Base-by-base conservation (phyloP, 768 basidiomycete species). In the Mycena indigotica region DNA sequence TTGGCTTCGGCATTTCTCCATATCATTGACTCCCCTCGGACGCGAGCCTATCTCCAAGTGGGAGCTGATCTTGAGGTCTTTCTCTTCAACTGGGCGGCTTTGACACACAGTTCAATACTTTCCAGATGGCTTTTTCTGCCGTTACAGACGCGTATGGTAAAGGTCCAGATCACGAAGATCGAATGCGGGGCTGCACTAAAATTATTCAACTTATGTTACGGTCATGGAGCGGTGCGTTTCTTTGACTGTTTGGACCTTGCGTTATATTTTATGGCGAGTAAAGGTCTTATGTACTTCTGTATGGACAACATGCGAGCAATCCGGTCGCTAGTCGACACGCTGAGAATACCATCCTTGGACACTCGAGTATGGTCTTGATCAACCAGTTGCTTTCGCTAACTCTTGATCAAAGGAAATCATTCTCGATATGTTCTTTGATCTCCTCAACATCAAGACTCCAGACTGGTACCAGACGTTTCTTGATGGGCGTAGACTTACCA, bases 401-500 rank as follows among this genome's bases (percentile, higher is more conserved):
- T 28, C 50, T 52, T 44, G 67, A n/a, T n/a, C n/a, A 17, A 65
- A 97, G 95, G 96, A 98, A 77, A 84, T 94, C 28, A 79, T 98
- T 30, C 77, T 98, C 52, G 93, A 98, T 64, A 89, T 97, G 84
- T 90, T 98, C 66, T 98, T 98, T 66, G 91, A 93, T 59, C 79
- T 95, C 17, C 75, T 99, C 19, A 92, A 94, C 55, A 95, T 98
- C 72, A 92, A 92, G 70, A 83, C 90, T 0, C 91, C 94, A 1
- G 89, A 89, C 44, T 98, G 95, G 94, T 92, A 93, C 69, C 84
- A 93, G 65, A 89, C 92, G 0, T 98, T 96, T 66, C 88, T 97
- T 30, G 89, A 89, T 55, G 95, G 94, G 12, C 84, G 91, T 48
- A 80, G 95, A 26, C 73, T 97, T 53, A 96, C 94, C 2, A 89